Conservation (phyloP, 305 asterid genomes). For the Plantago coronopus region DNA sequence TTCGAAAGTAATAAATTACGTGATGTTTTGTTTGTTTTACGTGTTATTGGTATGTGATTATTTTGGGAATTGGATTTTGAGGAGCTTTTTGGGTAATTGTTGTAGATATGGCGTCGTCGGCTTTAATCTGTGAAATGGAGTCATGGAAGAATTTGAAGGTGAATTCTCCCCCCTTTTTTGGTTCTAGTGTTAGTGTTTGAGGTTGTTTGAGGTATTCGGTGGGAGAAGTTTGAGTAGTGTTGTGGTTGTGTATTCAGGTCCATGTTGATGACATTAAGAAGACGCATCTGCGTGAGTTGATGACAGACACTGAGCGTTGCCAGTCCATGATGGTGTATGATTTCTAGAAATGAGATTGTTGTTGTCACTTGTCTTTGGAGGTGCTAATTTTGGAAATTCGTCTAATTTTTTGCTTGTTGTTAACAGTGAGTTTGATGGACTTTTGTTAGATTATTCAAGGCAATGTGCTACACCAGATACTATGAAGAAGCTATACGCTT, state of each 20-base stretch:
- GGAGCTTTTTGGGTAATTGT: not conserved
- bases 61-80: not conserved
- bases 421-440: constrained; percentile 78
- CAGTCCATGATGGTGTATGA: constrained; percentile 81
- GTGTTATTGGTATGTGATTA: too few relatives aligned
- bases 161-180: constrained; percentile 10
- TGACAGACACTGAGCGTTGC: constrained; percentile 69
- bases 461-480: constrained; percentile 78
- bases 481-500: constrained; percentile 52
- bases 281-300: constrained; percentile 79
- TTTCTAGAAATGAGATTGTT: constrained; percentile 1
- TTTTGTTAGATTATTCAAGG: constrained; percentile 82
- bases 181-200: too few relatives aligned
- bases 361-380: not conserved
- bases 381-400: constrained; percentile 7
- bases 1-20: too few relatives aligned
- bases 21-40: too few relatives aligned
- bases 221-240: constrained; percentile 22
- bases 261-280: constrained; percentile 78
- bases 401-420: constrained; percentile 8
- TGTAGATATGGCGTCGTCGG: constrained; percentile 61
- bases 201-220: not conserved
- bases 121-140: constrained; percentile 60
- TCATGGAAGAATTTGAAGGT: constrained; percentile 89
- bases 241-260: constrained; percentile 44